Evolutionary conservation across 208 protist species (phyloP).

Genomic region (Zelonia costaricensis): DNA sequence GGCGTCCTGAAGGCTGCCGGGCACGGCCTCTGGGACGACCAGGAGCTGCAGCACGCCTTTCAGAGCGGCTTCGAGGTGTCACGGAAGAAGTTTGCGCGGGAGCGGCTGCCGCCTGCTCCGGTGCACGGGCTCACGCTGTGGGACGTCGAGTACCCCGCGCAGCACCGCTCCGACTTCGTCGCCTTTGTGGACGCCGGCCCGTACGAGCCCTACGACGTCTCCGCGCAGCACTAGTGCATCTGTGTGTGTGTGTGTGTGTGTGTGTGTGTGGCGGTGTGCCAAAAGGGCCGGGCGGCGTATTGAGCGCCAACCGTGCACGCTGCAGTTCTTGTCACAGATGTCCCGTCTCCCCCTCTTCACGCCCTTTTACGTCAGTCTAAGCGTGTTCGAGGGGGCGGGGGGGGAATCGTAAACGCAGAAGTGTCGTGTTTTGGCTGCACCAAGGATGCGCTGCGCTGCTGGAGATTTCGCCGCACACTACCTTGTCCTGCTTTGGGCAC

Average conservation of each 20-base stretch:
- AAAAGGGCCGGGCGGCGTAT: no score
- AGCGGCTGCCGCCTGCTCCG: conserved; percentile 73
- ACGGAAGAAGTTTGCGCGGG: conserved; percentile 65
- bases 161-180: conserved; percentile 68
- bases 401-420: no score
- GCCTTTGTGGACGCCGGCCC: conserved; percentile 77
- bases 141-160: conserved; percentile 80
- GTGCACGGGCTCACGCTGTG: conserved; percentile 84
- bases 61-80: conserved; percentile 75
- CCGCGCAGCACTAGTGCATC: conserved; percentile 17
- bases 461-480: no score
- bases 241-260: background rate
- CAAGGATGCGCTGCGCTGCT: no score
- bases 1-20: conserved; percentile 76
- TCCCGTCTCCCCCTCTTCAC: no score
- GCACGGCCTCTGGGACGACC: conserved; percentile 81
- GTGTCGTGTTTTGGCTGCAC: no score
- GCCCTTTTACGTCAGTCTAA: no score
- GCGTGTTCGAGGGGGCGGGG: no score
- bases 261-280: background rate
- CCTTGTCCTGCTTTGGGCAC: no score
- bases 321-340: no score
- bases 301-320: no score
- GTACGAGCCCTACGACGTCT: conserved; percentile 66
- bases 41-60: conserved; percentile 77